Conservation (phyloP, 257 asterid genomes). For the Cordia subcordata region DNA sequence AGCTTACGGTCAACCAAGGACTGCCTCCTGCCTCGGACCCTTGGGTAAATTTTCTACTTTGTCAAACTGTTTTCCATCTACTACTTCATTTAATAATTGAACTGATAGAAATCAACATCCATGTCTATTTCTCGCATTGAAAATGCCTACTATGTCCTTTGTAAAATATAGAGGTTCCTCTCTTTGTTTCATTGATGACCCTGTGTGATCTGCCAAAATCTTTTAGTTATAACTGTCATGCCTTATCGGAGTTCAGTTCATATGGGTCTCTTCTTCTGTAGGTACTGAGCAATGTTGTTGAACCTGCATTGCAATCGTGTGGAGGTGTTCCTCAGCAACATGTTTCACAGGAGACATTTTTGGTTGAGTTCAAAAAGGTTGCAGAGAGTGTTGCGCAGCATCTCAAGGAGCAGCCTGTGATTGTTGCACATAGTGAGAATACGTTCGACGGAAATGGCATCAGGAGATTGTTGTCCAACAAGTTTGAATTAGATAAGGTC, state of each 20-base stretch:
- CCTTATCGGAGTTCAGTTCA: background rate
- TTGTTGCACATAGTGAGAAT: slow-evolving; percentile 89
- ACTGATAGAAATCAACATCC: no score
- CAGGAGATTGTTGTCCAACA: slow-evolving; percentile 65
- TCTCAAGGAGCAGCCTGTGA: slow-evolving; percentile 81
- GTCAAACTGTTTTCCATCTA: no score
- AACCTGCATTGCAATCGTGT: slow-evolving; percentile 60
- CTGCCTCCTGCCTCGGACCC: slow-evolving; percentile 93
- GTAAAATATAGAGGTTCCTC: background rate
- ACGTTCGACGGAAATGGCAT: slow-evolving; percentile 83
- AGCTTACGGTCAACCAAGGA: slow-evolving; percentile 86
- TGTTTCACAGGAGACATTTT: slow-evolving; percentile 61
- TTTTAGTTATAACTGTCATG: background rate
- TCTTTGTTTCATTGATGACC: no score
- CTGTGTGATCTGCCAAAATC: background rate
- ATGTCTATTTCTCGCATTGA: no score
- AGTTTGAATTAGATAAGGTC: slow-evolving; percentile 83
- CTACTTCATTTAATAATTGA: no score
- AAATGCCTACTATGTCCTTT: no score
- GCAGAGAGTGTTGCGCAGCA: slow-evolving; percentile 45
- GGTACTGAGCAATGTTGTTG: slow-evolving; percentile 67
- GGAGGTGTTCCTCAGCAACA: slow-evolving; percentile 40
- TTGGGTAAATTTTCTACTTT: slow-evolving; percentile 49
- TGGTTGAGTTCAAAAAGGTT: slow-evolving; percentile 51
- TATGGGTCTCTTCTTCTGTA: slow-evolving; percentile 22